Evolutionary conservation across 192 early-diverging fungal genomes (phyloP).

Genomic region (Coemansia aciculifera): DNA sequence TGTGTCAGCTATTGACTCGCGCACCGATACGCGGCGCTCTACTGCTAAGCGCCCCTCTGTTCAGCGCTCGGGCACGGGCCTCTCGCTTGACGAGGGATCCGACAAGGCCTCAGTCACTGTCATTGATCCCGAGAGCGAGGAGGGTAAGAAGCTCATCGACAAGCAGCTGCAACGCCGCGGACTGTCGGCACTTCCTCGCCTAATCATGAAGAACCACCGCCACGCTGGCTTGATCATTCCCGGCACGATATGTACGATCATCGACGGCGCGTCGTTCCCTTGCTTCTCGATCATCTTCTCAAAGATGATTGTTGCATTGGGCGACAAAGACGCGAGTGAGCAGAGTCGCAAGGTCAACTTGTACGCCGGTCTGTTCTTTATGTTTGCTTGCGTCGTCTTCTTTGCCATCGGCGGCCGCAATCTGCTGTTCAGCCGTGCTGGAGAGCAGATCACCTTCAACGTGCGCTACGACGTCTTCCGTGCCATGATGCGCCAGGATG

Average conservation of each 20-base stretch:
- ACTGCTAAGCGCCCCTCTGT: constrained; percentile 4
- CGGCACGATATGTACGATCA: constrained; percentile 61
- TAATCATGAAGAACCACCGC: constrained; percentile 48
- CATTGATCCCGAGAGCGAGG: constrained; percentile 20
- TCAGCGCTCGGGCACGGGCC: constrained; percentile 9
- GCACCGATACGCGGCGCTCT: constrained; percentile 1
- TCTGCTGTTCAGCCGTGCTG: constrained; percentile 63
- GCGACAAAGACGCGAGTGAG: constrained; percentile 21
- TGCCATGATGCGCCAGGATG: constrained; percentile 81
- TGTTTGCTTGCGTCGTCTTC: constrained; percentile 64
- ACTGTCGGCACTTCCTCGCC: constrained; percentile 20
- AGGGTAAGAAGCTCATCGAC: constrained; percentile 20
- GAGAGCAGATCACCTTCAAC: constrained; percentile 70
- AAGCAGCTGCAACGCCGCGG: constrained; percentile 22
- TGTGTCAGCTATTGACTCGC: constrained; percentile 4
- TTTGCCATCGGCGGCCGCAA: constrained; percentile 57
- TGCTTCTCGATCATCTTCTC: constrained; percentile 74
- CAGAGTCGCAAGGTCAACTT: constrained; percentile 48
- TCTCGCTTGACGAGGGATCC: background rate
- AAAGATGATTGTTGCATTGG: constrained; percentile 41
- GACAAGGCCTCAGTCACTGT: constrained; percentile 2
- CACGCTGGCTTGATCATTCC: constrained; percentile 52
- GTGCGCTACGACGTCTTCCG: constrained; percentile 68
- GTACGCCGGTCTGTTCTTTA: constrained; percentile 62
- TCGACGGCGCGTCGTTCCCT: constrained; percentile 77